These are phyloP conservation scores for Schwanniomyces yamadae DNA, from an alignment of 805 yeast species.

Conservation along the genomic window DNA sequence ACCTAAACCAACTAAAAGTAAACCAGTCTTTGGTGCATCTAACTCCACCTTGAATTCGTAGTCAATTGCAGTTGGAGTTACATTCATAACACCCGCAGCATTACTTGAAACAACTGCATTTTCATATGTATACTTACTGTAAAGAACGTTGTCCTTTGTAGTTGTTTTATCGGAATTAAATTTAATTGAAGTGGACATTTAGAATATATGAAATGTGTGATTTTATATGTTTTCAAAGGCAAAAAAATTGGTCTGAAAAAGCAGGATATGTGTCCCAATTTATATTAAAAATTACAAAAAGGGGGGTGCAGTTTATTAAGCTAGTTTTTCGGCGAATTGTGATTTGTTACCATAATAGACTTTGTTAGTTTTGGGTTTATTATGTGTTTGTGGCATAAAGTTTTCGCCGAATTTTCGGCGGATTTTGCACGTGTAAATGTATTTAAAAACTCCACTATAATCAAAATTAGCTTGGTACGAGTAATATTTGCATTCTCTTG, in stretches of 20 bases:
- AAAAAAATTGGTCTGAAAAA: no score
- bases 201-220: conserved; percentile 2
- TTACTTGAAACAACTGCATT: conserved; percentile 67
- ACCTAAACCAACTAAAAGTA: conserved; percentile 90
- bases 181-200: conserved; percentile 41
- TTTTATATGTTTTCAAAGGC: not conserved
- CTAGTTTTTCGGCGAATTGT: no score
- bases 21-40: conserved; percentile 79
- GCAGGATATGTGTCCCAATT: no score
- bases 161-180: conserved; percentile 56
- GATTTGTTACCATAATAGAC: conserved; percentile 1
- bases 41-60: conserved; percentile 86
- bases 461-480: no score
- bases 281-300: no score
- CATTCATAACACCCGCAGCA: conserved; percentile 53
- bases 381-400: not conserved
- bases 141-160: conserved; percentile 50
- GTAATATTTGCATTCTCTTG: no score
- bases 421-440: conserved; percentile 3
- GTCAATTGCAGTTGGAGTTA: conserved; percentile 68
- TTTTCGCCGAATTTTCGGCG: conserved; percentile 30
- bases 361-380: not conserved
- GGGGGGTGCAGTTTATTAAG: no score
- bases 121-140: conserved; percentile 67
- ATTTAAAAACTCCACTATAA: no score